A percentile compares a stretch with the other conserved stretches of the same genome.
Conservation (phyloP, 2,329 filamentous ascomycete species). For the Phoma sp. region DNA sequence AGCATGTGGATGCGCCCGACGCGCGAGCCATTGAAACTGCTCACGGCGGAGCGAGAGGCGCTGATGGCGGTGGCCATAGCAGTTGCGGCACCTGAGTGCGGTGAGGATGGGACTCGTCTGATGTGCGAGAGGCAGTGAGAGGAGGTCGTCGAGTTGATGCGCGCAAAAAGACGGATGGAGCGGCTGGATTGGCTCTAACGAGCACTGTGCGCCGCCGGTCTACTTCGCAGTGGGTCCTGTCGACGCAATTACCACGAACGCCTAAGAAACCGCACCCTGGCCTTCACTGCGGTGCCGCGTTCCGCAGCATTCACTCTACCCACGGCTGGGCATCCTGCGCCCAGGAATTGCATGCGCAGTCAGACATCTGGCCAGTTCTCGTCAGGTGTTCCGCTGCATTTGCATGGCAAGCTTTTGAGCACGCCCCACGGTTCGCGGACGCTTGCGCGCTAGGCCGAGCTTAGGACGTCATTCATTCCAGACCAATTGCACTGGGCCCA, state of each 20-base stretch:
- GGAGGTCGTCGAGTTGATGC: neutral
- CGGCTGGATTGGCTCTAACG: neutral
- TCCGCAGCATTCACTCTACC: neutral
- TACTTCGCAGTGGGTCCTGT: slow-evolving; percentile 1
- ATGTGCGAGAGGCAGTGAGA: slow-evolving; percentile 1
- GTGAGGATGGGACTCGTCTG: slow-evolving; percentile 2
- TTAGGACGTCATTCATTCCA: slow-evolving; percentile 9
- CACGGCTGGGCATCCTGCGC: neutral
- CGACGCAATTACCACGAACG: slow-evolving; percentile 1
- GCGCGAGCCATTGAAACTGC: slow-evolving; percentile 38
- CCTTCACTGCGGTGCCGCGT: neutral
- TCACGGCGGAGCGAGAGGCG: slow-evolving; percentile 26
- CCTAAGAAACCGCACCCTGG: neutral
- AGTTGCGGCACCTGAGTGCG: slow-evolving; percentile 21
- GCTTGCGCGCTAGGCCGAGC: neutral
- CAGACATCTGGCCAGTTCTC: neutral
- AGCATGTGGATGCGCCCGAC: slow-evolving; percentile 34
- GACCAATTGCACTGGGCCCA: too few relatives aligned
- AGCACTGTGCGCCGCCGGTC: neutral
- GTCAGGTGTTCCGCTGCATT: neutral
- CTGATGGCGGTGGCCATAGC: slow-evolving; percentile 41
- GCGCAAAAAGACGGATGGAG: slow-evolving; percentile 13
- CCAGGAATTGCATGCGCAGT: too few relatives aligned
- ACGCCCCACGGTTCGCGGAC: slow-evolving; percentile 12
- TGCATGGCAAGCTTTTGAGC: neutral